Base-by-base conservation (phyloP, 2,329 filamentous ascomycete species). In the Berkeleyomyces basicola region DNA sequence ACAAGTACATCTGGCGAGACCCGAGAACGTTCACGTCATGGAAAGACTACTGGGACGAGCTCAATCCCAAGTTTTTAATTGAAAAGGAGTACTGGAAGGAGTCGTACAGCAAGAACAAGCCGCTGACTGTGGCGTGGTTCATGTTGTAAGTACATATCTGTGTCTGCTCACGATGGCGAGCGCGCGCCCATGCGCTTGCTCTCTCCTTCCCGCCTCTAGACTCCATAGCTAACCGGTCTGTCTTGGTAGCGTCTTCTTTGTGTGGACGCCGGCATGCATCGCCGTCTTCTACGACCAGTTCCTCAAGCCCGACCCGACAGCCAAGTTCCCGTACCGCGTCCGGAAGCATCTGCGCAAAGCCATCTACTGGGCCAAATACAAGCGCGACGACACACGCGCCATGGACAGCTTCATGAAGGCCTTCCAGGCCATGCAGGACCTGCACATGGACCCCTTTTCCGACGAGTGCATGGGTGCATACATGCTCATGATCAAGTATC, bases 381-480 rank as follows among this genome's bases (percentile, higher is more conserved):
- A 64, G 46, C 63, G 63, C 36, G 63, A 64, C 36, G 63, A 64
- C 51, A 49, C 37, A 36, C 63, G 63, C n/a, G 63, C 63, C 16
- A 64, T 64, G 63, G 23, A 62, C 1, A 58, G 58, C 42, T 64
- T 64, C 57, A 42, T 59, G 37, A 46, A 51, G 10, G 59, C 63
- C 31, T 64, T 62, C 36, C 51, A 64, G 31, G 63, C 60, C 7
- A 64, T 64, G 51, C 46, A 58, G 11, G 60, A 59, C 37, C 42
- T 64, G 55, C 40, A 47, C n/a, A 61, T 99, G 76, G 90, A 97
- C 70, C 89, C 88, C 0, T 95, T 91, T 71, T 91, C 88, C 3
- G 88, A 96, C 68, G 91, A 96, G 71, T 85, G 96, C 42, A 79
- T 96, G 67, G 93, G 93, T 7, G 84, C 97, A 61, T 89, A 90